Evolutionary conservation across 352 stramenopile species (phyloP).

Genomic region (Globisporangium cystogenes): DNA sequence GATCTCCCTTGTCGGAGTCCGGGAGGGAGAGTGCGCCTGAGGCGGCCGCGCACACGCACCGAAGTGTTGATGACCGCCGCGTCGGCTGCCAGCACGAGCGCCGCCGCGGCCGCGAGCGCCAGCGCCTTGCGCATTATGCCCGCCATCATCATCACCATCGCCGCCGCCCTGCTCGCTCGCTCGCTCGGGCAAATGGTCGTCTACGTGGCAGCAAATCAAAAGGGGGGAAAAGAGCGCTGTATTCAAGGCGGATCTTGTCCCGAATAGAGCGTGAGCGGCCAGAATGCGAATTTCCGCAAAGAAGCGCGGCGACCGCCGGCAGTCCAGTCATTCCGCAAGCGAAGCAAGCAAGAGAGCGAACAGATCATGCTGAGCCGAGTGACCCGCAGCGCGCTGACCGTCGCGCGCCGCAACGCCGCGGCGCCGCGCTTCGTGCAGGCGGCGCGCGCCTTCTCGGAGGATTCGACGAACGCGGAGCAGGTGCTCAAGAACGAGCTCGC

Average conservation of each 20-base stretch:
- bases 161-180: not conserved
- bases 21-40: not conserved
- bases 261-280: not conserved
- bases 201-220: conserved; percentile 1
- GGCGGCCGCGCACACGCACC: conserved; percentile 18
- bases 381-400: conserved; percentile 60
- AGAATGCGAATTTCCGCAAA: too few relatives aligned
- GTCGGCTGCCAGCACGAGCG: conserved; percentile 19
- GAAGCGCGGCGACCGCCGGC: not conserved
- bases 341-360: not conserved
- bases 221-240: not conserved
- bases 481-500: conserved; percentile 53
- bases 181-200: not conserved
- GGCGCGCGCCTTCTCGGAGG: conserved; percentile 42
- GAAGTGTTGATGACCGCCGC: conserved; percentile 69
- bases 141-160: conserved; percentile 1
- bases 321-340: conserved; percentile 2
- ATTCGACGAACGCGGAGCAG: conserved; percentile 27
- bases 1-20: too few relatives aligned
- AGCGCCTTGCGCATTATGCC: conserved; percentile 19
- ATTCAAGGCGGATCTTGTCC: not conserved
- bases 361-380: conserved; percentile 67
- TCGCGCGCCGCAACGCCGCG: conserved; percentile 35
- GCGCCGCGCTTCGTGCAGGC: conserved; percentile 39
- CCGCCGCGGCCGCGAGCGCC: conserved; percentile 23